Evolutionary conservation across 2,329 filamentous ascomycete genomes (phyloP).

Genomic region (Fusarium poae): DNA sequence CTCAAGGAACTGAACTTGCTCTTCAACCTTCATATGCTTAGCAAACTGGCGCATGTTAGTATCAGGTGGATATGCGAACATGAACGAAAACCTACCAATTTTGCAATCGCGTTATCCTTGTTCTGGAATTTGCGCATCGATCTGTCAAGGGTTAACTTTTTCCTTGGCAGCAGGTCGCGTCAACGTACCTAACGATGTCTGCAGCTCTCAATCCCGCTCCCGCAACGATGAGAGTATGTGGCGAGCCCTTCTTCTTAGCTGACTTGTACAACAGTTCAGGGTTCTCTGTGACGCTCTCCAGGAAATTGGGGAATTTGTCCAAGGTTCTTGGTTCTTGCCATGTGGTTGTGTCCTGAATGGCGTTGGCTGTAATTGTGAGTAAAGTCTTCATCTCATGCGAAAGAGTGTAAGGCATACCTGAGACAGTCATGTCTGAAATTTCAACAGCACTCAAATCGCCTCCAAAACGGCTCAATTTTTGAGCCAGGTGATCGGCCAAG

Average conservation of each 20-base stretch:
- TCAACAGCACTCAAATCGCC: constrained; percentile 86
- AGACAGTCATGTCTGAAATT: constrained; percentile 83
- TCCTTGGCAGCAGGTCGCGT: too few species aligned
- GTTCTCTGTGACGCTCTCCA: constrained; percentile 75
- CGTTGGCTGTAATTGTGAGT: constrained; percentile 66
- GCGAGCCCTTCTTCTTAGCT: constrained; percentile 76
- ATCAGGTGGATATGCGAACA: too few species aligned
- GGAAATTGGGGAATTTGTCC: constrained; percentile 81
- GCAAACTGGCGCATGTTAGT: constrained; percentile 71
- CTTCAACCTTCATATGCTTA: constrained; percentile 96
- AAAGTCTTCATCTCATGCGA: background rate
- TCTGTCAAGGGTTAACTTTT: constrained; percentile 57
- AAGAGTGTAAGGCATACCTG: constrained; percentile 66
- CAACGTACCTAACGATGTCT: constrained; percentile 77
- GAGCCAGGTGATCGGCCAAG: constrained; percentile 86
- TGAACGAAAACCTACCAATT: constrained; percentile 67
- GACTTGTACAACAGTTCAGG: constrained; percentile 72
- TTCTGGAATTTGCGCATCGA: constrained; percentile 82
- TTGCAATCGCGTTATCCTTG: constrained; percentile 83
- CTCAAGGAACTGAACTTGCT: constrained; percentile 82
- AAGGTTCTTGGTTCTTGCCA: constrained; percentile 76
- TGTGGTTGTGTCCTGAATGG: constrained; percentile 83
- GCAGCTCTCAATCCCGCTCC: constrained; percentile 87
- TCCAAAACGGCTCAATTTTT: constrained; percentile 82
- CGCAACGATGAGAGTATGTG: constrained; percentile 91